A percentile compares a stretch with the other conserved stretches of the same genome.
Evolutionary conservation across 768 basidiomycete species (phyloP).

Genomic region (Butyriboletus loyo): DNA sequence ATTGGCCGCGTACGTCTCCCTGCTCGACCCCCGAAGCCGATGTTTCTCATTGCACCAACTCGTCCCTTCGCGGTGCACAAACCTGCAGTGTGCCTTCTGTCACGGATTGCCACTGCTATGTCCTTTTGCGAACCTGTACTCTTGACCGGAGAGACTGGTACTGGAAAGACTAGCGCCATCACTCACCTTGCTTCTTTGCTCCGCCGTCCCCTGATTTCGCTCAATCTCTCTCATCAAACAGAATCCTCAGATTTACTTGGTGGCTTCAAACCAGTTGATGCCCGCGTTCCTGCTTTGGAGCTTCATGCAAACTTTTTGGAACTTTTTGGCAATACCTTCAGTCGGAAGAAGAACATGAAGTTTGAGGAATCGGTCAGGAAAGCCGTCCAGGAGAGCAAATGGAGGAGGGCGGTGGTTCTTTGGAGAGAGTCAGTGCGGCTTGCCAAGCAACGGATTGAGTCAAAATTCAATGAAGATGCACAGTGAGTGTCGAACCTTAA

Average conservation of each 20-base stretch:
- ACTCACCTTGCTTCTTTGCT: slow-evolving; percentile 84
- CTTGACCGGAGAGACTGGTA: slow-evolving; percentile 97
- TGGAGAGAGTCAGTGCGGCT: slow-evolving; percentile 78
- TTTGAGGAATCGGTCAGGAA: slow-evolving; percentile 80
- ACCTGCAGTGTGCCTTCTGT: slow-evolving; percentile 76
- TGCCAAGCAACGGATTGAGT: slow-evolving; percentile 61
- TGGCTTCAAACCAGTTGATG: slow-evolving; percentile 94
- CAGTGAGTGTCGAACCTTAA: slow-evolving; percentile 17
- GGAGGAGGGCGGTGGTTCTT: slow-evolving; percentile 78
- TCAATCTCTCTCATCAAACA: slow-evolving; percentile 95
- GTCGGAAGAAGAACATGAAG: slow-evolving; percentile 82
- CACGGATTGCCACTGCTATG: slow-evolving; percentile 73
- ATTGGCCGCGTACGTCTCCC: slow-evolving; percentile 62
- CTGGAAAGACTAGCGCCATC: slow-evolving; percentile 93
- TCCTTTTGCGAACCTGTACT: slow-evolving; percentile 79
- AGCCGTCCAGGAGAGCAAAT: slow-evolving; percentile 77
- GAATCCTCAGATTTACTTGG: slow-evolving; percentile 93
- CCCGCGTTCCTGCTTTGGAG: slow-evolving; percentile 68
- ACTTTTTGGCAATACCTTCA: slow-evolving; percentile 84
- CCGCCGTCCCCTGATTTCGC: slow-evolving; percentile 70
- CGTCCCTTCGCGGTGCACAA: slow-evolving; percentile 88
- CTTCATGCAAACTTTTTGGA: slow-evolving; percentile 74
- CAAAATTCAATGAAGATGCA: slow-evolving; percentile 29
- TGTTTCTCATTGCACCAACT: slow-evolving; percentile 30
- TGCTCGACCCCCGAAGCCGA: slow-evolving; percentile 39